Evolutionary conservation across 2,329 filamentous ascomycete genomes (phyloP), one percentile per base, ranked within the genome.

Genomic region (Ophiostoma triangulosporum): DNA sequence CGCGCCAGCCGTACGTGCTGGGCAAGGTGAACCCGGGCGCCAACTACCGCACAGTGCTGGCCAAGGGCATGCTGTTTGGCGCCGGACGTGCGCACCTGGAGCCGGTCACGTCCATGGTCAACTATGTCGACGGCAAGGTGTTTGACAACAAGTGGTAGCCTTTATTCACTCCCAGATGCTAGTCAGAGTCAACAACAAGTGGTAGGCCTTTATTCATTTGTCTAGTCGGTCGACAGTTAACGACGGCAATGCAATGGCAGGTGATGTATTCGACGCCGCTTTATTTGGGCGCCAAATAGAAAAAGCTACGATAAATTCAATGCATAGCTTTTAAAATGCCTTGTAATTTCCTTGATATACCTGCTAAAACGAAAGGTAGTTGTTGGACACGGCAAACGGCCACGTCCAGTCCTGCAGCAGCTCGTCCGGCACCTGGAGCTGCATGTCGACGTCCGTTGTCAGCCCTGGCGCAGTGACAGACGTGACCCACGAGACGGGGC

Each of bases 41-140:
- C 60, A 80, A 80, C 58, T 80, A 77, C 60, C 67, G 77, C 26
- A 63, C 65, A 51, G 72, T 78, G 6, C 71, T 80, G 70, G 68
- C 63, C 46, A 74, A 73, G 58, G 75, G 73, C 3, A 71, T 76
- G 63, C 58, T 64, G 3, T 80, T 80, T 64, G 76, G 75, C 6
- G 68, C 59, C 17, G 68, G 66, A 9, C 63, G 61, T 3, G 68
- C 69, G 32, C 60, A 70, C 49, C 62, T 80, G 26, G 57, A 65
- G 3, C 69, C 73, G 0, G 75, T 78, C 20, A 73, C 63, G 50
- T 69, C 75, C 58, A 61, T 78, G 68, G 61, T 77, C 14, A 75
- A 76, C 59, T 69, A 72, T 60, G 67, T 76, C 3, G 62, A 71
- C 46, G 73, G 74, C 8, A 68, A 69, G 58, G 64, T 68, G 14